Percentiles rank a stretch among this genome's conserved stretches.
These are phyloP conservation scores for Sarocladiaceae sp. DNA, from an alignment of 2,329 filamentous ascomycete genomes.

Conservation along the genomic window DNA sequence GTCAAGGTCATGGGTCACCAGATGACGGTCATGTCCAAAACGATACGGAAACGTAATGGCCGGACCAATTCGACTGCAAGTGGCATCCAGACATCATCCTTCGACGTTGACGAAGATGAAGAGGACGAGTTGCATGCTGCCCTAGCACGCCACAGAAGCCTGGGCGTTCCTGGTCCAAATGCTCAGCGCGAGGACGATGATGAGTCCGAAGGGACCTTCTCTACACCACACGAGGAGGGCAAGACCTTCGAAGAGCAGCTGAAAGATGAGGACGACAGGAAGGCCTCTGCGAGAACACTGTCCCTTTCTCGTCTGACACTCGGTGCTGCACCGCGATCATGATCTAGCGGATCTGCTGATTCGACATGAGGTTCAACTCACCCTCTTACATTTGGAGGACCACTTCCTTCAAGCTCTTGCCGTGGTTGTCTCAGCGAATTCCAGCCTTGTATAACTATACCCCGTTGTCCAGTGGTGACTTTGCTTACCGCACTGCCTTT, in stretches of 20 bases:
- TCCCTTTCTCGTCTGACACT: conserved; percentile 59
- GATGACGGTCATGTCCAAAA: conserved; percentile 42
- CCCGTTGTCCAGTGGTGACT: not conserved
- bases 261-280: conserved; percentile 32
- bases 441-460: conserved; percentile 6
- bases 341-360: no score
- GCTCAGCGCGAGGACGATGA: conserved; percentile 16
- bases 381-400: not conserved
- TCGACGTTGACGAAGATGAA: conserved; percentile 39
- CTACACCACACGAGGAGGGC: conserved; percentile 47
- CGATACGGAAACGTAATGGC: conserved; percentile 12
- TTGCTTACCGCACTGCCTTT: not conserved
- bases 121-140: conserved; percentile 21
- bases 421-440: not conserved
- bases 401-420: conserved; percentile 15
- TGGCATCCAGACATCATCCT: conserved; percentile 29
- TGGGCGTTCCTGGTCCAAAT: conserved; percentile 14
- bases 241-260: conserved; percentile 38
- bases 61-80: conserved; percentile 3
- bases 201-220: conserved; percentile 34
- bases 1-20: conserved; percentile 49
- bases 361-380: no score
- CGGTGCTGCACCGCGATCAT: conserved; percentile 20
- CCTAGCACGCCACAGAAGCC: conserved; percentile 5
- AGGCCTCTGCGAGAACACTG: conserved; percentile 58